Conservation (phyloP, 768 basidiomycete species). For the Amylocystis lapponica region DNA sequence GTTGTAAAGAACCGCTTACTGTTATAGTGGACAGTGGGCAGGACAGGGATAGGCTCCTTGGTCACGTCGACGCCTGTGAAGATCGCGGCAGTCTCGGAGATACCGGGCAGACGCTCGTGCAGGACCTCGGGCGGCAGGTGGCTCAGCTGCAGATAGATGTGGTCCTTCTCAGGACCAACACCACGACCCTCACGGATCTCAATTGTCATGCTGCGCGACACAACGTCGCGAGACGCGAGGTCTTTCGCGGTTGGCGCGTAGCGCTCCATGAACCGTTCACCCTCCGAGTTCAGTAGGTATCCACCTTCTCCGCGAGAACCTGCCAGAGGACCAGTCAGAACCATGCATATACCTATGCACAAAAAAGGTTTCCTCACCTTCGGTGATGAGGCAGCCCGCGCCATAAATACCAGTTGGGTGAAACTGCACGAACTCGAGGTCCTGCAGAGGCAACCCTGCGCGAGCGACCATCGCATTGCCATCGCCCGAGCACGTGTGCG, state of each 20-base stretch:
- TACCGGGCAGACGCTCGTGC: constrained; percentile 95
- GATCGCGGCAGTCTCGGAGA: constrained; percentile 98
- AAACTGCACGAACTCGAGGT: constrained; percentile 99
- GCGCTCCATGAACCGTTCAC: constrained; percentile 99
- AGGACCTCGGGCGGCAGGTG: constrained; percentile 95
- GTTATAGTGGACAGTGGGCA: constrained; percentile 98
- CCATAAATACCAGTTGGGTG: constrained; percentile 99
- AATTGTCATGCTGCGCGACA: constrained; percentile 98
- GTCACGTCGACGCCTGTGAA: constrained; percentile 99
- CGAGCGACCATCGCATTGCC: constrained; percentile 98
- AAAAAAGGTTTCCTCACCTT: constrained; percentile 58
- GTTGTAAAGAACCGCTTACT: constrained; percentile 53
- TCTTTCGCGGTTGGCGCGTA: constrained; percentile 99
- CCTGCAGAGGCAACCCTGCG: constrained; percentile 94
- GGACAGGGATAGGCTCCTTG: constrained; percentile 97
- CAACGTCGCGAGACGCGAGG: constrained; percentile 98
- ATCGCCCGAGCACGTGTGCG: constrained; percentile 98
- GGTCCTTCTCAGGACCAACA: constrained; percentile 97
- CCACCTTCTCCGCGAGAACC: constrained; percentile 99
- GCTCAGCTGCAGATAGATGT: constrained; percentile 93
- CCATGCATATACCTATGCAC: background rate
- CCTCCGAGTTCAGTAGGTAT: constrained; percentile 95
- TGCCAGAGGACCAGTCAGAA: constrained; percentile 23
- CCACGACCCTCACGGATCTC: constrained; percentile 99
- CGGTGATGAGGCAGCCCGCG: constrained; percentile 97